Conservation (phyloP, 2,329 filamentous ascomycete species). For the Monilinia polystroma region DNA sequence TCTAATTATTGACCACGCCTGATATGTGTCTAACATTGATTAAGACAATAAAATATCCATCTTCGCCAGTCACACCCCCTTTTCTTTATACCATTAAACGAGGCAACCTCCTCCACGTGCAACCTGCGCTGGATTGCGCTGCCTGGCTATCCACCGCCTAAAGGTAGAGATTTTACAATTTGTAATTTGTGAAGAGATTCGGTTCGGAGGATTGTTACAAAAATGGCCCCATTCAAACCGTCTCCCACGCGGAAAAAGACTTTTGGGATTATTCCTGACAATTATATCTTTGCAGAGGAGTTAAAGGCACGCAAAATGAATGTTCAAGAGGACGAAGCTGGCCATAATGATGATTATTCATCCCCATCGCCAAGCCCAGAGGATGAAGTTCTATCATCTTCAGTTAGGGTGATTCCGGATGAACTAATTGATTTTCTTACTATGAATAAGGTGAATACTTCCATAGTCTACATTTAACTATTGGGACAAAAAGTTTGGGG, state of each 20-base stretch:
- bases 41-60: neutral
- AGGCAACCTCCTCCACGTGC: neutral
- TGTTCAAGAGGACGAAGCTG: neutral
- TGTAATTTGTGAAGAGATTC: neutral
- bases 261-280: neutral
- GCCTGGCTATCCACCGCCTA: neutral
- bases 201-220: neutral
- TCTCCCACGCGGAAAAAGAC: neutral
- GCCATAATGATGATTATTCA: neutral
- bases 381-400: neutral
- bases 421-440: conserved; percentile 9
- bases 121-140: neutral
- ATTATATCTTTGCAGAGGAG: conserved; percentile 10
- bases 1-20: neutral
- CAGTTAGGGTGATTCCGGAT: neutral
- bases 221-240: neutral
- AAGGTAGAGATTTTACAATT: neutral
- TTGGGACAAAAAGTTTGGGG: neutral
- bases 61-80: neutral
- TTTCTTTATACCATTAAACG: neutral
- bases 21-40: neutral
- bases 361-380: neutral
- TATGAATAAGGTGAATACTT: conserved; percentile 3
- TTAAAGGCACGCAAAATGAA: neutral
- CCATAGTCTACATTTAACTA: neutral